Conservation (phyloP, 352 stramenopile species). For the Pythium aquatile region DNA sequence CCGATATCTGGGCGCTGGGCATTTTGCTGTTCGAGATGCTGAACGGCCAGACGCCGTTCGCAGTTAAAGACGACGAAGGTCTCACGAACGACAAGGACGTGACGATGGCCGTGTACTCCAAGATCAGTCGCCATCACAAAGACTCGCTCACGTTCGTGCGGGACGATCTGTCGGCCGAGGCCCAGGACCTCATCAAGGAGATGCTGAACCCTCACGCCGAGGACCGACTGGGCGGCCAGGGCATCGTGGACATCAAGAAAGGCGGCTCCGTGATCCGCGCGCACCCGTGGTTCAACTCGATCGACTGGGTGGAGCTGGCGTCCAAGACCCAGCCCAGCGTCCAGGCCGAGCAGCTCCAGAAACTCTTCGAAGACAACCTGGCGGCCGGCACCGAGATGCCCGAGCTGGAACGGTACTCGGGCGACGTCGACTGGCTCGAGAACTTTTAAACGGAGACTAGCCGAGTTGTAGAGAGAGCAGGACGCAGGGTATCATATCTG, state of each 20-base stretch:
- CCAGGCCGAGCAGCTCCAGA: slow-evolving; percentile 48
- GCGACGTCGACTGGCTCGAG: slow-evolving; percentile 74
- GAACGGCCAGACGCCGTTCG: slow-evolving; percentile 85
- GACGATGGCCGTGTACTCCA: slow-evolving; percentile 84
- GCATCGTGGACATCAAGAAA: slow-evolving; percentile 73
- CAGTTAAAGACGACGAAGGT: slow-evolving; percentile 51
- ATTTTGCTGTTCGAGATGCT: slow-evolving; percentile 89
- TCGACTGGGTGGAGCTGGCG: slow-evolving; percentile 77
- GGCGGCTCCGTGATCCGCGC: slow-evolving; percentile 77
- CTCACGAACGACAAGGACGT: slow-evolving; percentile 75
- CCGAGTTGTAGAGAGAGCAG: background rate
- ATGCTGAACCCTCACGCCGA: slow-evolving; percentile 75
- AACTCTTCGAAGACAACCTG: slow-evolving; percentile 64
- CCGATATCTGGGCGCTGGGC: slow-evolving; percentile 85
- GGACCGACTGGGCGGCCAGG: slow-evolving; percentile 63
- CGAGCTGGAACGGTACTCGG: slow-evolving; percentile 55
- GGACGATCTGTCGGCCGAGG: slow-evolving; percentile 55
- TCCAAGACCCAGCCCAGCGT: slow-evolving; percentile 59
- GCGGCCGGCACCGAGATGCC: slow-evolving; percentile 42
- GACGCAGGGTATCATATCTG: background rate
- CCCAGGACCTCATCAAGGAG: slow-evolving; percentile 57
- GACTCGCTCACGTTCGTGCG: slow-evolving; percentile 49
- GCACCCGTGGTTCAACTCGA: slow-evolving; percentile 73
- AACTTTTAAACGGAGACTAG: slow-evolving; percentile 50
- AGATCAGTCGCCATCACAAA: slow-evolving; percentile 74